phyloP scores from a whole-genome alignment of 345 rosid genomes.

The Sonneratia alba region DNA sequence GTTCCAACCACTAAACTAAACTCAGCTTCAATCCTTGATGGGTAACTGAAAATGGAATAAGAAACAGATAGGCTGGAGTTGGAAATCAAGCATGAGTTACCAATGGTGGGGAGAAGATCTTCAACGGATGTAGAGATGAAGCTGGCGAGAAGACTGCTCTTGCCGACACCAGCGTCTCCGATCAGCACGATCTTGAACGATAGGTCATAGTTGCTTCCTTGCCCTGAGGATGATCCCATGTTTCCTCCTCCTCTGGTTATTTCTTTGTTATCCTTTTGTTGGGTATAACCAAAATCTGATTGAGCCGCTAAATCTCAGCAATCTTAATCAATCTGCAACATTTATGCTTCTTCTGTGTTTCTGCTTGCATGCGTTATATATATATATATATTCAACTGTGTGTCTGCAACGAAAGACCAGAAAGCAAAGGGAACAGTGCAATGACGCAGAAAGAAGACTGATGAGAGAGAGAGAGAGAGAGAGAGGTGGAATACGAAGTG shows the following conservation, averaged over 20 bases:
- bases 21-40: not conserved
- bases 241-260: not conserved
- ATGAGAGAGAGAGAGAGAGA: not conserved
- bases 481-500: too few relatives aligned
- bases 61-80: not conserved
- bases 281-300: not conserved
- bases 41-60: conserved; percentile 6
- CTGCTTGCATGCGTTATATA: too few relatives aligned
- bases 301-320: not conserved
- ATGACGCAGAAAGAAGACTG: conserved; percentile 5
- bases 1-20: not conserved
- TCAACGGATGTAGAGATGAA: conserved; percentile 70
- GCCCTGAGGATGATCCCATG: conserved; percentile 89
- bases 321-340: too few relatives aligned
- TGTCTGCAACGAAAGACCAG: too few relatives aligned
- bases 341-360: too few relatives aligned
- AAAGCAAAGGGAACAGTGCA: conserved; percentile 8
- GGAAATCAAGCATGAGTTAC: conserved; percentile 20
- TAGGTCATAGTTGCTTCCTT: conserved; percentile 57
- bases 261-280: conserved; percentile 1
- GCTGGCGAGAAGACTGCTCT: conserved; percentile 91
- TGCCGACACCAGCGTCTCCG: conserved; percentile 95
- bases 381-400: too few relatives aligned
- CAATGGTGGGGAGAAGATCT: conserved; percentile 86
- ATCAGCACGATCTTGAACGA: conserved; percentile 96